phyloP scores from a whole-genome alignment of 2,329 filamentous ascomycete genomes.

The Fusarium sp. region DNA sequence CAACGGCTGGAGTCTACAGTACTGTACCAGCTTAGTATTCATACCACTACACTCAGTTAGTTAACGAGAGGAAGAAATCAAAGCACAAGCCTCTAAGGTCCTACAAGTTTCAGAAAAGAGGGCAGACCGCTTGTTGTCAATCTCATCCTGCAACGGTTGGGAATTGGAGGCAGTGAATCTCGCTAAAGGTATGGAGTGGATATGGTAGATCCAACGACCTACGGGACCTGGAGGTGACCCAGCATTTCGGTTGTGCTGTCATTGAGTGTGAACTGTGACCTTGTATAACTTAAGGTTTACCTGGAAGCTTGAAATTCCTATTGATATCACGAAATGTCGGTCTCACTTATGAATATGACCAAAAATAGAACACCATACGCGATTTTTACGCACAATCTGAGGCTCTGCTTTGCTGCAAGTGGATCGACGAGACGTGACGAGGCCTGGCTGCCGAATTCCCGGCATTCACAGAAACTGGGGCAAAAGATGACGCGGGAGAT shows the following conservation, averaged over 20 bases:
- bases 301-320: neutral
- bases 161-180: neutral
- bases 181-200: slow-evolving; percentile 2
- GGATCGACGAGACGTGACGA: neutral
- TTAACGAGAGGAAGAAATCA: too few species aligned
- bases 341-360: neutral
- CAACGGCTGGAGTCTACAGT: neutral
- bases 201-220: neutral
- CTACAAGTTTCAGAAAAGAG: neutral
- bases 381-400: slow-evolving; percentile 5
- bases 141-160: neutral
- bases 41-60: neutral
- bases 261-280: neutral
- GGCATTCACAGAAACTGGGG: neutral
- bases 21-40: too few species aligned
- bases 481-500: slow-evolving; percentile 4
- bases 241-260: neutral
- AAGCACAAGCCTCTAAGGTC: too few species aligned
- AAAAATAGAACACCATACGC: slow-evolving; percentile 9
- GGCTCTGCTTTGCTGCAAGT: slow-evolving; percentile 25
- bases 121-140: neutral
- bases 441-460: neutral
- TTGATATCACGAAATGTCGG: neutral
- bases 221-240: neutral
- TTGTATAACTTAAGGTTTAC: neutral